Percentiles rank a stretch among this genome's conserved stretches.
Conservation (phyloP, 192 early-diverging fungal species). For the Coemansia sp. region DNA sequence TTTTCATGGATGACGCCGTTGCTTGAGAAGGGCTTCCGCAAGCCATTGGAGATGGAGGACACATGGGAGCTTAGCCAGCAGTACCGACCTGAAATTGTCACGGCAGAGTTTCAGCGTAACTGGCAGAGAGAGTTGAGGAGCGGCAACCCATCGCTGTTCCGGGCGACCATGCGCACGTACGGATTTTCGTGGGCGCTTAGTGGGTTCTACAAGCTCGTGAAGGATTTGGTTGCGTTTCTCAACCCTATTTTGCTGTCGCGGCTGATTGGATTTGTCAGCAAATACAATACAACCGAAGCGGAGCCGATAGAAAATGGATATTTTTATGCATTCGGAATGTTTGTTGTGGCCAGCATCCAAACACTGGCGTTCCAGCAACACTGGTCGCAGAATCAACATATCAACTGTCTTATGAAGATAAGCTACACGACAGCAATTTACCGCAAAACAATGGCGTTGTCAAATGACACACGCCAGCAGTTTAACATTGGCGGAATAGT, state of each 20-base stretch:
- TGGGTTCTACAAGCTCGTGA: constrained; percentile 74
- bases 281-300: constrained; percentile 56
- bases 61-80: constrained; percentile 67
- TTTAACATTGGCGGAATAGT: constrained; percentile 83
- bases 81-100: constrained; percentile 66
- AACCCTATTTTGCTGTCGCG: constrained; percentile 80
- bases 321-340: constrained; percentile 80
- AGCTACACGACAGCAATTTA: constrained; percentile 87
- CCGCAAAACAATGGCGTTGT: constrained; percentile 80
- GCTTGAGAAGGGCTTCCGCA: constrained; percentile 74
- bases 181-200: constrained; percentile 71
- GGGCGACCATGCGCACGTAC: constrained; percentile 65
- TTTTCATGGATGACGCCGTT: constrained; percentile 91
- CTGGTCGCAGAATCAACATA: constrained; percentile 80
- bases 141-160: constrained; percentile 66
- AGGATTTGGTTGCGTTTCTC: constrained; percentile 79
- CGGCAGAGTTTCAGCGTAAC: constrained; percentile 66
- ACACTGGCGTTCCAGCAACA: constrained; percentile 89
- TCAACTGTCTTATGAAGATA: constrained; percentile 79
- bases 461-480: constrained; percentile 77
- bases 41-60: constrained; percentile 78
- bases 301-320: constrained; percentile 76
- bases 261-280: constrained; percentile 70
- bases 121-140: constrained; percentile 74
- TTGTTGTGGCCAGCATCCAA: constrained; percentile 75